Conservation (phyloP, 768 basidiomycete species). For the Tylopilus sp. region DNA sequence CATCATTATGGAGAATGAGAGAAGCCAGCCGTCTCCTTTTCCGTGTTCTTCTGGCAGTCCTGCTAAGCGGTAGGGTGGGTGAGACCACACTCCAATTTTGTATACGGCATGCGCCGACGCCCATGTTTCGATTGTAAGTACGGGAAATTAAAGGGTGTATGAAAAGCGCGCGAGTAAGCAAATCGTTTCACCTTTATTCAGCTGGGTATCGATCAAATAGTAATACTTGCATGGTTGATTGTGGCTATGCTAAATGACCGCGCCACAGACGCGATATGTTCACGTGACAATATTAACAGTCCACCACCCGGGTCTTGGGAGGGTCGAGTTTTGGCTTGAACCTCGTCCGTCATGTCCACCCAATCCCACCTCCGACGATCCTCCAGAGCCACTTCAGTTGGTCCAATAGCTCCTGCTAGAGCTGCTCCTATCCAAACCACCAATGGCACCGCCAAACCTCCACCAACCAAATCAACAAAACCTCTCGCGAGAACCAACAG, state of each 20-base stretch:
- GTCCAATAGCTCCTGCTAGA: constrained; percentile 28
- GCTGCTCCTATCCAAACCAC: constrained; percentile 31
- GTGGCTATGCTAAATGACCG: constrained; percentile 16
- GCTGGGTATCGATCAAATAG: too few species aligned
- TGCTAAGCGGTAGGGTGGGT: too few species aligned
- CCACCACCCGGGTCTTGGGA: not conserved
- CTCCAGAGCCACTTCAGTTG: constrained; percentile 47
- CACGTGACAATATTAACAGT: constrained; percentile 13
- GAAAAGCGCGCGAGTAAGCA: too few species aligned
- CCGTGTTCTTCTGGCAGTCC: too few species aligned
- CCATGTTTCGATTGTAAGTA: too few species aligned
- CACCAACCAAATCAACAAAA: constrained; percentile 34
- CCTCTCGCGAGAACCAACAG: constrained; percentile 21
- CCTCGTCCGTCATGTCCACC: constrained; percentile 23
- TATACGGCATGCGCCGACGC: too few species aligned
- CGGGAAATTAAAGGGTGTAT: too few species aligned
- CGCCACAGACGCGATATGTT: constrained; percentile 26
- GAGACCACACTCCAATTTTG: too few species aligned
- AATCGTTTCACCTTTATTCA: too few species aligned
- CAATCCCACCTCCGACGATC: constrained; percentile 47
- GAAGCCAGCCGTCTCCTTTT: too few species aligned
- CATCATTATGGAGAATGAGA: too few species aligned
- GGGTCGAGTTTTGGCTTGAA: not conserved
- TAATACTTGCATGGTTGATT: too few species aligned
- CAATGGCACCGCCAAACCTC: constrained; percentile 31